phyloP scores from a whole-genome alignment of 140 eudicot genomes.

The Anethum foeniculum region DNA sequence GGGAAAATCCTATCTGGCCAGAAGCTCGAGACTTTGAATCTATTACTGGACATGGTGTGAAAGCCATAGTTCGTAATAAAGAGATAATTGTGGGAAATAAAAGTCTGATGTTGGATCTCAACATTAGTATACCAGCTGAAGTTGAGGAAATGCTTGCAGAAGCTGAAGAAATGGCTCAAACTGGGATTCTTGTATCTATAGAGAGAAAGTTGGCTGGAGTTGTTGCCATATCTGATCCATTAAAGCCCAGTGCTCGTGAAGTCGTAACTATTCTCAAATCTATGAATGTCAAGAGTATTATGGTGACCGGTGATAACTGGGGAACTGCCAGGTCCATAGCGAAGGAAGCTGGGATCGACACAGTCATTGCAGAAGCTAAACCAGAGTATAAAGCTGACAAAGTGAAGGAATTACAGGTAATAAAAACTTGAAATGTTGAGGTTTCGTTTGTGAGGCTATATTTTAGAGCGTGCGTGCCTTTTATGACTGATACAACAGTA shows the following conservation, averaged over 20 bases:
- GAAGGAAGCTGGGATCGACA: constrained; percentile 61
- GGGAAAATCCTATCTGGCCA: constrained; percentile 59
- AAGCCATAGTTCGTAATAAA: constrained; percentile 54
- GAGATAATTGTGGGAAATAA: constrained; percentile 75
- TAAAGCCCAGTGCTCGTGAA: constrained; percentile 78
- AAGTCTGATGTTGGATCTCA: constrained; percentile 51
- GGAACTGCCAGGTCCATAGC: constrained; percentile 95
- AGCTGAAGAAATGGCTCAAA: constrained; percentile 78
- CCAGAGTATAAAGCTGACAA: constrained; percentile 89
- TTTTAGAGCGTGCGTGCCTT: background rate
- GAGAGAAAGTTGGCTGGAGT: constrained; percentile 53
- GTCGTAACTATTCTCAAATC: constrained; percentile 73
- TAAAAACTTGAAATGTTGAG: background rate
- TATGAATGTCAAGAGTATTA: constrained; percentile 61
- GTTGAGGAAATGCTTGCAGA: constrained; percentile 69
- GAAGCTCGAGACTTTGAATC: constrained; percentile 69
- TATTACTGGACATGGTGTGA: constrained; percentile 89
- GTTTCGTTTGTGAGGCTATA: background rate
- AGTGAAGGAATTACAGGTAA: constrained; percentile 83
- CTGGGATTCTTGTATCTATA: constrained; percentile 78
- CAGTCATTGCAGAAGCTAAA: constrained; percentile 76
- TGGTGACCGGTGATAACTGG: constrained; percentile 92
- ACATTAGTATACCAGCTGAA: constrained; percentile 40
- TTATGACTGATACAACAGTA: background rate
- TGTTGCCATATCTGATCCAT: constrained; percentile 78